phyloP scores from a whole-genome alignment of 139 green algal genomes.

The Auxenochlorella pyrenoidosa region DNA sequence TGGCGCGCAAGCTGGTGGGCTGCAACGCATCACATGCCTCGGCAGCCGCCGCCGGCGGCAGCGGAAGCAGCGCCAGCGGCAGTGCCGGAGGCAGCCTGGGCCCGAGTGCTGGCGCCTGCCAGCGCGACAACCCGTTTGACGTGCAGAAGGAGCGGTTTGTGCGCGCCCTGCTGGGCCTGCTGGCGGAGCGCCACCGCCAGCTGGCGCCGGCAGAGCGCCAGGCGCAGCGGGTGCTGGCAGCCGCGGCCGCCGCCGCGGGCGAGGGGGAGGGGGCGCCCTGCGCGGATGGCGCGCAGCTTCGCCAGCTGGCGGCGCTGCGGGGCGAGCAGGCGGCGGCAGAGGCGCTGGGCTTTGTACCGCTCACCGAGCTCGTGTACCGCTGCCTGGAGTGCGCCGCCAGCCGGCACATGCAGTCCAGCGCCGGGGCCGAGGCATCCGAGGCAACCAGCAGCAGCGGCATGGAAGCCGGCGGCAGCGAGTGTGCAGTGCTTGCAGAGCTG shows the following conservation, averaged over 20 bases:
- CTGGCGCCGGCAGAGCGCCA: neutral
- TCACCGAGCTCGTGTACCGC: slow-evolving; percentile 8
- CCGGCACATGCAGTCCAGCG: too few relatives aligned
- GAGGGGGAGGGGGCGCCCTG: neutral
- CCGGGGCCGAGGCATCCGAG: neutral
- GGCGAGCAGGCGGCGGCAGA: slow-evolving; percentile 14
- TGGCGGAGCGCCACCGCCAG: slow-evolving; percentile 29
- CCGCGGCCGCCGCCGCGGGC: neutral
- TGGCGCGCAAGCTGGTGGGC: slow-evolving; percentile 61
- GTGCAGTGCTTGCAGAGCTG: slow-evolving; percentile 16
- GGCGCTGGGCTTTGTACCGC: slow-evolving; percentile 12
- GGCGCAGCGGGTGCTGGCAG: neutral
- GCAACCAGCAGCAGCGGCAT: neutral
- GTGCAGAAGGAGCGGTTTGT: slow-evolving; percentile 74
- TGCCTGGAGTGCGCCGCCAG: slow-evolving; percentile 1
- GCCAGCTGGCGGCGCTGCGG: slow-evolving; percentile 15
- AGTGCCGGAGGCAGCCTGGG: slow-evolving; percentile 5
- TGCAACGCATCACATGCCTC: slow-evolving; percentile 3
- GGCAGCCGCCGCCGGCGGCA: neutral
- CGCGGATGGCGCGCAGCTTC: neutral
- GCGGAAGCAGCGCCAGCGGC: neutral
- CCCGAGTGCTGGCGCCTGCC: neutral
- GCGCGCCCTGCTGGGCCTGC: slow-evolving; percentile 56
- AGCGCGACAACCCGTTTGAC: slow-evolving; percentile 57
- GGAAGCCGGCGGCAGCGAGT: neutral